phyloP scores from a whole-genome alignment of 2,329 filamentous ascomycete species.

The Paecilomyces formosus region DNA sequence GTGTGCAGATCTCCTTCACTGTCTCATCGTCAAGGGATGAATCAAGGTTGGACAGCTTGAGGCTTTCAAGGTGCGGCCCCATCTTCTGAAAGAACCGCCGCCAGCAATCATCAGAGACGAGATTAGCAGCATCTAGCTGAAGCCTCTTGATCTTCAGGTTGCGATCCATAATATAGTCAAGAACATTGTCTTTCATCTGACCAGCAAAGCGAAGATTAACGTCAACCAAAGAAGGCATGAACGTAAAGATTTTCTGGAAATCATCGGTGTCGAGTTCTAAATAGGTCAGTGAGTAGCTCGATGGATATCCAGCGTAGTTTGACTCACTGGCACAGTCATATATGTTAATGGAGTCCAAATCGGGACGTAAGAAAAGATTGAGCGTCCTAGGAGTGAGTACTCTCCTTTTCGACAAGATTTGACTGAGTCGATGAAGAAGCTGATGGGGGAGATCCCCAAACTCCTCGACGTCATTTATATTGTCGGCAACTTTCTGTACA shows the following conservation, averaged over 20 bases:
- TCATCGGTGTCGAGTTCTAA: slow-evolving; percentile 65
- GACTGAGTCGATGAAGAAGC: slow-evolving; percentile 51
- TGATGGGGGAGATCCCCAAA: slow-evolving; percentile 54
- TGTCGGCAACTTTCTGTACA: slow-evolving; percentile 50
- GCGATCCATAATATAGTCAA: slow-evolving; percentile 72
- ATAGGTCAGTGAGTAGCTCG: slow-evolving; percentile 13
- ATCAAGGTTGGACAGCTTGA: slow-evolving; percentile 81
- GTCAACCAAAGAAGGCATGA: slow-evolving; percentile 59
- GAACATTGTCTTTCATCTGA: slow-evolving; percentile 78
- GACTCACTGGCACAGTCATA: slow-evolving; percentile 53
- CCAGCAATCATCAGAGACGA: slow-evolving; percentile 73
- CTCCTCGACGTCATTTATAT: slow-evolving; percentile 57
- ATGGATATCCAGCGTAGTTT: not conserved
- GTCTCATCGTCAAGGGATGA: slow-evolving; percentile 69
- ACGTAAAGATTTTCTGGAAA: slow-evolving; percentile 71
- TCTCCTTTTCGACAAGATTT: slow-evolving; percentile 58
- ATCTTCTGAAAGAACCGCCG: slow-evolving; percentile 58
- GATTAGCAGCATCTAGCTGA: slow-evolving; percentile 75
- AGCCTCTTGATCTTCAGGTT: slow-evolving; percentile 62
- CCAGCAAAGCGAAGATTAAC: slow-evolving; percentile 79
- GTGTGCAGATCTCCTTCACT: slow-evolving; percentile 52
- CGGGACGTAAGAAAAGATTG: slow-evolving; percentile 42
- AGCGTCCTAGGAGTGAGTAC: slow-evolving; percentile 45
- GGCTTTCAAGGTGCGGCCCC: slow-evolving; percentile 55
- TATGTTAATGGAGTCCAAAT: slow-evolving; percentile 50